Evolutionary conservation across 2,329 filamentous ascomycete genomes (phyloP), one percentile per base, ranked within the genome.

Genomic region (Drechslerella stenobrocha): DNA sequence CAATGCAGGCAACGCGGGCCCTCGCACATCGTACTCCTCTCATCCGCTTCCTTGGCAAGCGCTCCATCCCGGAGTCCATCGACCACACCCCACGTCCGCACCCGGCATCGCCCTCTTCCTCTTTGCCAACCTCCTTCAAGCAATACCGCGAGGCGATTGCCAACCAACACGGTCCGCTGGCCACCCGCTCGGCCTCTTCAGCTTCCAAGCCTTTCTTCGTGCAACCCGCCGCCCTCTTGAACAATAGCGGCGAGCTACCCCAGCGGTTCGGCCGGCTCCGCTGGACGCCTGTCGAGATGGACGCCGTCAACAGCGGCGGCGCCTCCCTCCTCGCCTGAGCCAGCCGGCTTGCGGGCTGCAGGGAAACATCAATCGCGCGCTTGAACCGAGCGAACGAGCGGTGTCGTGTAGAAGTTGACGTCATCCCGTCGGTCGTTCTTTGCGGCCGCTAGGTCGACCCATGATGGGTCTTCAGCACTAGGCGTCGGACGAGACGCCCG

Each of bases 291-390:
- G 85, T 86, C 42, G 93, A 98, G 83, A 98, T 98, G 67, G 93
- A 97, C 77, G 91, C 90, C 20, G 83, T 98, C 74, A 90, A 96
- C 83, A 93, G 89, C 58, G 93, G 91, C 57, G 93, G 93, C 60
- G 93, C 92, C 30, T 87, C 83, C 74, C 73, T 84, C 71, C 81
- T 80, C 72, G 80, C 78, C 70, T 84, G 77, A 76, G 73, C 18
- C 30, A 13, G 32, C 28, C n/a, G n/a, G n/a, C n/a, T n/a, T n/a
- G n/a, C n/a, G n/a, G n/a, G n/a, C n/a, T n/a, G n/a, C n/a, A n/a
- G n/a, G n/a, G n/a, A n/a, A n/a, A n/a, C n/a, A n/a, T n/a, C n/a
- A n/a, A n/a, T n/a, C n/a, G n/a, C n/a, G n/a, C n/a, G n/a, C n/a
- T n/a, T n/a, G n/a, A n/a, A n/a, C n/a, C n/a, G n/a, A n/a, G n/a